Percentiles rank a stretch among this genome's conserved stretches.
These are phyloP conservation scores for Acanthamoeba castellanii DNA, from an alignment of 208 protist species.

Conservation along the genomic window DNA sequence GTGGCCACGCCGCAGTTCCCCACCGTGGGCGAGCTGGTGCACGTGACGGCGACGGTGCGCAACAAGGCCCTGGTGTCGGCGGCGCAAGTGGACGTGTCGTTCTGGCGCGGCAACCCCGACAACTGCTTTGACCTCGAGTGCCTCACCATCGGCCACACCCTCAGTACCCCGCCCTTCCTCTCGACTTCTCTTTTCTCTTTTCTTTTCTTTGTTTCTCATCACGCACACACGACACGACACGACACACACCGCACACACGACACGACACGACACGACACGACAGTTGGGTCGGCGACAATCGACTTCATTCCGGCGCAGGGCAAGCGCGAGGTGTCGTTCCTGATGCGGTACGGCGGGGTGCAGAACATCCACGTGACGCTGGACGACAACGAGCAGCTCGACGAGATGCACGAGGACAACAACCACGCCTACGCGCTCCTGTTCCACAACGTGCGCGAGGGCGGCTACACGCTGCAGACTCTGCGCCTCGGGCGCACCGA, in stretches of 20 bases:
- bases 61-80: background rate
- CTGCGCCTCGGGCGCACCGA: background rate
- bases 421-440: background rate
- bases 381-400: background rate
- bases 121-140: background rate
- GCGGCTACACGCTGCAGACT: background rate
- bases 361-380: background rate
- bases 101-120: background rate
- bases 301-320: background rate
- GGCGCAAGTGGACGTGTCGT: background rate
- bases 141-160: too few species aligned
- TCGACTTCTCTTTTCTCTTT: too few species aligned
- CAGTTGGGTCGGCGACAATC: background rate
- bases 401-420: slow-evolving; percentile 35
- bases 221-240: too few species aligned
- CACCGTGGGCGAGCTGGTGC: background rate
- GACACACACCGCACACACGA: too few species aligned
- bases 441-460: background rate
- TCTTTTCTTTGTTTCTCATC: too few species aligned
- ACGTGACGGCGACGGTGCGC: background rate
- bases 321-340: background rate
- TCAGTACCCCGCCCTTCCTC: too few species aligned
- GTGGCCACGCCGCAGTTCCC: background rate
- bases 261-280: too few species aligned
- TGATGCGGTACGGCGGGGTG: background rate